A percentile compares a stretch with the other conserved stretches of the same genome.
phyloP scores from a whole-genome alignment of 2,329 filamentous ascomycete species.

The Chrysoporthe cubensis region DNA sequence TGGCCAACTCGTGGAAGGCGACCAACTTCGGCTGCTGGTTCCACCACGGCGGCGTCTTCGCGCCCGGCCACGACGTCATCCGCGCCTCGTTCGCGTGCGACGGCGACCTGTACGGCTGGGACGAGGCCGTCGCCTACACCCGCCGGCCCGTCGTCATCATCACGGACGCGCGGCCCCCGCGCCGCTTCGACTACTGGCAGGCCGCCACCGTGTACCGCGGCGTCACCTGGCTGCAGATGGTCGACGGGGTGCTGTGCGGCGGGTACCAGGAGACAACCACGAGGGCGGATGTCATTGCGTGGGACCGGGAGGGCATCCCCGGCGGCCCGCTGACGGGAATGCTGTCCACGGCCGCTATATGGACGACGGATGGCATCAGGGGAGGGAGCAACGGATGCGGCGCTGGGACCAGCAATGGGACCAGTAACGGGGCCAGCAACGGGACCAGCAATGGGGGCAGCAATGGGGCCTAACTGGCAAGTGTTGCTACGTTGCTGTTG shows the following conservation, averaged over 20 bases:
- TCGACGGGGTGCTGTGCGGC: background rate
- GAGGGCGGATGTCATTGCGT: constrained; percentile 7
- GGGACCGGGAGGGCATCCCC: constrained; percentile 1
- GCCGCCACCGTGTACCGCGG: background rate
- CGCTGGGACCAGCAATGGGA: background rate
- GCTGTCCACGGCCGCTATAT: too few relatives aligned
- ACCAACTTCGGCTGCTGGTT: constrained; percentile 26
- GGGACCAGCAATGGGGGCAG: background rate
- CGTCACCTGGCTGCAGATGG: constrained; percentile 11
- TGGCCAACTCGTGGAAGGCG: constrained; percentile 25
- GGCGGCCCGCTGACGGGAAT: background rate
- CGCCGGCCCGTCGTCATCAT: constrained; percentile 18
- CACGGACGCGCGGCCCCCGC: background rate
- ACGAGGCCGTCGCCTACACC: constrained; percentile 22
- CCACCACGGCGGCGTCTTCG: constrained; percentile 18
- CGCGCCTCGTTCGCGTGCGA: constrained; percentile 24
- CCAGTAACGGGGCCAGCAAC: background rate
- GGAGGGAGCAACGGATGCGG: background rate
- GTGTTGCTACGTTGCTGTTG: background rate
- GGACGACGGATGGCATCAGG: background rate
- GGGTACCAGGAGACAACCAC: background rate
- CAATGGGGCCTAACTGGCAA: background rate
- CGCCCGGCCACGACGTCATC: constrained; percentile 1
- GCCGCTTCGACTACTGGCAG: constrained; percentile 12
- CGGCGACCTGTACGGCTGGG: constrained; percentile 27